Evolutionary conservation across 371 early-diverging fungal species (phyloP), one percentile per base, ranked within the genome.

Genomic region (Apophysomyces variabilis): DNA sequence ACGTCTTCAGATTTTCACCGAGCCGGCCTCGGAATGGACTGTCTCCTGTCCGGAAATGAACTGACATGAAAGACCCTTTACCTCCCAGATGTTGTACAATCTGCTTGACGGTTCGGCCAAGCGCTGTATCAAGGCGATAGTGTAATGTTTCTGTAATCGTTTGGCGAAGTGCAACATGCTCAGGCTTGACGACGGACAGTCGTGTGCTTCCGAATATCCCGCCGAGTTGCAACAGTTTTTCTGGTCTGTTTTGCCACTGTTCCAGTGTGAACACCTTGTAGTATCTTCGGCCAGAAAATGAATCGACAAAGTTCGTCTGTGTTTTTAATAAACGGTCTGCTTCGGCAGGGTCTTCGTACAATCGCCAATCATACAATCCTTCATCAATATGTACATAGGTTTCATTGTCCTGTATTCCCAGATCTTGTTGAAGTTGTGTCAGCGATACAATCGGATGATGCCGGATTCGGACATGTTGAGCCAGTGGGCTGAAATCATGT

Each of bases 11-110:
- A 38, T 74, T 74, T 1, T 38, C 37, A 1, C 57, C 13, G 0
- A 74, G 39, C 45, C 66, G 64, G 3, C 63, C 65, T 12, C 58
- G 65, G 21, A 77, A 77, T 0, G 74, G 74, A 9, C 46, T 60
- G 57, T 77, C 77, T 0, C 72, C 70, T 13, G 75, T 78, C 14
- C 78, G 61, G 62, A 78, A 72, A 60, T 78, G 78, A 35, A 78
- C 56, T 12, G 73, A 66, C 64, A 68, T 59, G 32, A 67, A 75
- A 0, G 62, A 18, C 1, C 68, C 67, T 38, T 57, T 66, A 8
- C 72, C 75, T n/a, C 77, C 77, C 8, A 77, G 16, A 35, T 67
- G 64, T 7, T 77, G 57, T 6, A 71, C 72, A 58, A 77, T 71
- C 0, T 60, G 38, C 1, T 66, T 58, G 12, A 71, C 77, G n/a